Conservation (phyloP, 176 grass and related monocot species). For the Bonia amplexicaulis region DNA sequence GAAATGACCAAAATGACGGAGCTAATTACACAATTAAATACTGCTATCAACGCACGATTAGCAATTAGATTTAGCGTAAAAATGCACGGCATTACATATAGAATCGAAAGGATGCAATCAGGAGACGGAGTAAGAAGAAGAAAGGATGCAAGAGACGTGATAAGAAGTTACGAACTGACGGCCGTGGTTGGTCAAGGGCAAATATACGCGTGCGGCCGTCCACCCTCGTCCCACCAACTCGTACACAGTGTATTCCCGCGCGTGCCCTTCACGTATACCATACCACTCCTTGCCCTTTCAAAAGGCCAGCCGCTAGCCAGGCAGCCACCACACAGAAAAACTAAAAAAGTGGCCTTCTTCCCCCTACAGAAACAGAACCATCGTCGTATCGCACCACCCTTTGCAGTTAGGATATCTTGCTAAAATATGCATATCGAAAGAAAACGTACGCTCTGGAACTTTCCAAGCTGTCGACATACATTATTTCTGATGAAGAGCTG, state of each 20-base stretch:
- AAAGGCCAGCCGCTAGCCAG: background rate
- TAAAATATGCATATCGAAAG: background rate
- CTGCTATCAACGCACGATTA: no score
- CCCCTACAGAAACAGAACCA: background rate
- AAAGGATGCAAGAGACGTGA: no score
- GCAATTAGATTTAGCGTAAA: no score
- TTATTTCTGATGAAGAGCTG: background rate
- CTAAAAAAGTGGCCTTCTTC: background rate
- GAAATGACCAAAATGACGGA: no score
- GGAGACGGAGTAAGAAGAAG: no score
- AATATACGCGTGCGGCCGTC: background rate
- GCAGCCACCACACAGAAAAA: background rate
- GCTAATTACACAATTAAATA: no score
- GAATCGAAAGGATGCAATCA: no score
- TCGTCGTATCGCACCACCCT: background rate
- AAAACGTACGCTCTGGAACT: background rate
- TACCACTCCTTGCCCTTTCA: background rate
- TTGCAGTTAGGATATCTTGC: background rate
- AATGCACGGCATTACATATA: no score
- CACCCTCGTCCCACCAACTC: background rate
- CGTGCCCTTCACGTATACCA: slow-evolving; percentile 4
- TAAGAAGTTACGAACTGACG: no score
- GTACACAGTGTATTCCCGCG: background rate
- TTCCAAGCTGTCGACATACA: background rate
- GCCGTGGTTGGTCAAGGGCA: no score